A percentile compares a stretch with the other conserved stretches of the same genome.
Conservation (phyloP, 371 early-diverging fungal genomes). For the Choanephora cucurbitarum region DNA sequence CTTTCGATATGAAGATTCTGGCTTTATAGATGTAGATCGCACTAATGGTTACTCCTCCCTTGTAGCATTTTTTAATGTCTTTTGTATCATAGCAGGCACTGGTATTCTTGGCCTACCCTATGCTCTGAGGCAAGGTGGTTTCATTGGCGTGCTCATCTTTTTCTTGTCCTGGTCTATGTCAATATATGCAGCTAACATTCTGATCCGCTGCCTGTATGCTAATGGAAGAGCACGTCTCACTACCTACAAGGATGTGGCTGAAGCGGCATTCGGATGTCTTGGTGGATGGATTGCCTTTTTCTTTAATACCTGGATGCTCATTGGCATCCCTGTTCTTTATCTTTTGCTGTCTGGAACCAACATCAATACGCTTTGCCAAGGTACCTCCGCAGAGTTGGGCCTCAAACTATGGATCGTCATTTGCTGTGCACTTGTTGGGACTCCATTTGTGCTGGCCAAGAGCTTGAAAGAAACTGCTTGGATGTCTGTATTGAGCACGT, state of each 20-base stretch:
- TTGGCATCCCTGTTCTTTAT: constrained; percentile 57
- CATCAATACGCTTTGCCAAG: constrained; percentile 40
- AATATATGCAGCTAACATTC: constrained; percentile 44
- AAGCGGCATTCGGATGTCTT: constrained; percentile 35
- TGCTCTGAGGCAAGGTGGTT: constrained; percentile 78
- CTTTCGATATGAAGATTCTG: background rate
- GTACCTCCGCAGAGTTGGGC: constrained; percentile 42
- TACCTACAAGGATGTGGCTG: constrained; percentile 43
- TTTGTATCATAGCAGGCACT: constrained; percentile 80
- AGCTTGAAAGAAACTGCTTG: constrained; percentile 65
- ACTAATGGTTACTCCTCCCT: constrained; percentile 29
- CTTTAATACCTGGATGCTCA: constrained; percentile 60
- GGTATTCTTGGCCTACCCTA: constrained; percentile 83
- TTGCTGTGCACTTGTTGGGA: constrained; percentile 49
- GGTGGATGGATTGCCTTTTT: constrained; percentile 51
- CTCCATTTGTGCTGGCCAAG: constrained; percentile 59
- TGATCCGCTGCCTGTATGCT: constrained; percentile 37
- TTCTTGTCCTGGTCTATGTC: constrained; percentile 77
- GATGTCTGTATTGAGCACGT: constrained; percentile 63
- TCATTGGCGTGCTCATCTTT: constrained; percentile 69
- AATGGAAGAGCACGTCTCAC: constrained; percentile 45
- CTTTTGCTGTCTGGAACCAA: constrained; percentile 57
- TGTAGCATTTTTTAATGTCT: constrained; percentile 60
- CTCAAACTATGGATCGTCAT: constrained; percentile 65
- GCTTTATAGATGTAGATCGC: constrained; percentile 14